Conservation (phyloP, 306 rosid species). For the Rosa multiflora region DNA sequence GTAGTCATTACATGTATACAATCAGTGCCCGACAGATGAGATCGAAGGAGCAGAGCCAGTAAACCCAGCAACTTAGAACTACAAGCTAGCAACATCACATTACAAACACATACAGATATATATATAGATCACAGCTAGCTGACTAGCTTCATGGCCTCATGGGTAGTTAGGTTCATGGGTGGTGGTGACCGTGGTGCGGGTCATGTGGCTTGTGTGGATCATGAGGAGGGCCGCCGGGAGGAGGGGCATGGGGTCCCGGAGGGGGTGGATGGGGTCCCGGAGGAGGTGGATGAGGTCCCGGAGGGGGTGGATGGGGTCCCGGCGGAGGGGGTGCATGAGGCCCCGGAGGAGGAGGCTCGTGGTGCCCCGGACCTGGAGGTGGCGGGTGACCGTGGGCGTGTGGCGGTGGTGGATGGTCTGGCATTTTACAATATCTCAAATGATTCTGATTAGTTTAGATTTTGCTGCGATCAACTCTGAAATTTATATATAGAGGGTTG, state of each 20-base stretch:
- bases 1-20: not conserved
- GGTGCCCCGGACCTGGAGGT: constrained; percentile 1
- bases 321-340: not conserved
- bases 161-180: constrained; percentile 3
- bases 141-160: not conserved
- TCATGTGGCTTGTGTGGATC: constrained; percentile 35
- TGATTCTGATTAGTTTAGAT: not conserved
- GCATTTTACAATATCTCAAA: not conserved
- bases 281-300: constrained; percentile 39
- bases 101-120: not conserved
- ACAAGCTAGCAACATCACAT: not conserved
- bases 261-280: constrained; percentile 36
- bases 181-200: constrained; percentile 14
- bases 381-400: constrained; percentile 6
- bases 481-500: not conserved
- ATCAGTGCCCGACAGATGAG: not conserved
- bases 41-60: not conserved
- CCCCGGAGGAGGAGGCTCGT: not conserved
- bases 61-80: not conserved
- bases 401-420: constrained; percentile 13
- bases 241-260: constrained; percentile 34
- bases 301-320: constrained; percentile 16
- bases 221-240: constrained; percentile 20
- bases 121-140: not conserved
- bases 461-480: not conserved